Evolutionary conservation across 2,329 filamentous ascomycete genomes (phyloP), one percentile per base, ranked within the genome.

Genomic region (Fusarium sp.): DNA sequence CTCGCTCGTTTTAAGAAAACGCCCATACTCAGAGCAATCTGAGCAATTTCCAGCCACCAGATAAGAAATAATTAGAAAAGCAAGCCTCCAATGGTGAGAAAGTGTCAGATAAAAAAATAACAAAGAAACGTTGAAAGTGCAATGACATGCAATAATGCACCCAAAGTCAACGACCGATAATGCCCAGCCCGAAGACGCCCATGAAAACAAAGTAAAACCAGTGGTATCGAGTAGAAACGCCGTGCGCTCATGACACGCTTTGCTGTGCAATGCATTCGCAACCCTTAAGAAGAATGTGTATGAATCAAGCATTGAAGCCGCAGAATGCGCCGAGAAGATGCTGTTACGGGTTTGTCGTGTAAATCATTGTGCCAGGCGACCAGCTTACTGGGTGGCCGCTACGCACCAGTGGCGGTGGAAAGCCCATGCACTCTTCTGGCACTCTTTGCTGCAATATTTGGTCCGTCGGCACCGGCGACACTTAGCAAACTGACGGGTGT

Each of bases 361-460:
- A 55, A 63, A 72, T 65, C 61, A 48, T 65, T 55, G 53, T 48
- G 49, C 14, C 28, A 51, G 39, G 36, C 42, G 14, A 51, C 58
- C 66, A 51, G 46, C 55, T 65, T 79, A 87, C 81, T 86, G 84
- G 34, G 86, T 83, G 50, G 92, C 92, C 63, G 91, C 91, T 61
- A 96, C 91, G 79, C 96, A 99, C 96, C 96, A 99, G 82, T 98
- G 97, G 65, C 96, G 91, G 79, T 99, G 96, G 81, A 94, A 98
- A 28, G 96, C 94, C 96, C 96, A 99, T 11, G 96, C 97, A 74
- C 93, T 97, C 85, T 98, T 98, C 82, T 99, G 96, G 81, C 96
- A 99, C 81, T 99, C 96, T 82, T 99, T 99, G 87, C 95, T 98
- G 90, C 96, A 99, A 84, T 98, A 98, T 81, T 99, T 99, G 66